Base-by-base conservation (phyloP, 768 basidiomycete genomes). In the Floccularia luteovirens region DNA sequence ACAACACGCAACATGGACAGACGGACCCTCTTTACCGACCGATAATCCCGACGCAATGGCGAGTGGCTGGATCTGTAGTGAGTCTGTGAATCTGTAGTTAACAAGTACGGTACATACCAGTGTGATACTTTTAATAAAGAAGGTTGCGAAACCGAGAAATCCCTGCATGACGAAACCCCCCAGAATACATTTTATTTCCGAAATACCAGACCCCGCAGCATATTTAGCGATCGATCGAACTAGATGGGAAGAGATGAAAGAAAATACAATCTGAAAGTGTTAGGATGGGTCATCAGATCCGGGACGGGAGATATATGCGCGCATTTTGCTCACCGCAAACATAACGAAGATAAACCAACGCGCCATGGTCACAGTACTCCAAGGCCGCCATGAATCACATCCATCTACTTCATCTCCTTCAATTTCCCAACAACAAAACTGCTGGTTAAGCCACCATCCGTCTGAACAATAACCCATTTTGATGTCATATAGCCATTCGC, bases 391-490 rank as follows among this genome's bases (percentile, higher is more conserved):
- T 32, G 89, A 91, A 3, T 85, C 74, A 58, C 96, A 99, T 11
- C 75, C 81, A 40, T 80, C 83, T 13, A 77, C 72, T 47, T 82
- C 86, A 32, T 82, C 82, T 4, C 69, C 73, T 46, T 91, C 90
- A 40, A 97, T 81, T 55, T 97, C 96, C 83, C 93, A 92, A 56
- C 96, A 99, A 62, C 96, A 99, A 58, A 97, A 97, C 54, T 96
- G 89, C 52, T 91, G 82, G 60, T 93, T 96, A 41, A 99, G 59
- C 94, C 96, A 99, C 96, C 96, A 99, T 1, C 90, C 93, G 48
- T 92, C 90, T 3, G 78, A 72, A 62, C 96, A 99, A 55, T 97
- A 96, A 1, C 96, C 96, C 68, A 93, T 86, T 66, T 97, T 98
- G 48, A 98, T 79, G 60, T 98, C 94, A 2, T 92, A 91, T 17